Percentiles rank a stretch among this genome's conserved stretches.
phyloP scores from a whole-genome alignment of 176 grass and related monocot species.

The Paspalum vaginatum region DNA sequence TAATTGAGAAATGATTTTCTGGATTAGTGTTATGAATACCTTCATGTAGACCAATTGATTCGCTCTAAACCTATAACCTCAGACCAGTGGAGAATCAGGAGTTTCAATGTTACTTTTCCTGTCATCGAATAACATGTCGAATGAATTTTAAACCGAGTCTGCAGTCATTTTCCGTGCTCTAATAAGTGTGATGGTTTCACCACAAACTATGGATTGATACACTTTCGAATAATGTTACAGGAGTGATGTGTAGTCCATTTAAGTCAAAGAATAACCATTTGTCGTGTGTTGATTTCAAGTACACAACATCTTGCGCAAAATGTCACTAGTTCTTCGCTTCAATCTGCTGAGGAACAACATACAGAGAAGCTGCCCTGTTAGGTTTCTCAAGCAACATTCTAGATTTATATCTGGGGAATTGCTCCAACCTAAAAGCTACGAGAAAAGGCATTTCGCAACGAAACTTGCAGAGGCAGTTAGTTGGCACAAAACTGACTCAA shows the following conservation, averaged over 20 bases:
- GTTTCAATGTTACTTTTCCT: background rate
- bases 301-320: slow-evolving; percentile 34
- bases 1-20: background rate
- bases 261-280: background rate
- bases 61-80: background rate
- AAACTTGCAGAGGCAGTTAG: slow-evolving; percentile 26
- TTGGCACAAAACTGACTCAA: slow-evolving; percentile 35
- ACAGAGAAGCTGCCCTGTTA: slow-evolving; percentile 25
- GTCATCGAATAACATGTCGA: background rate
- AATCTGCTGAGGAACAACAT: slow-evolving; percentile 54
- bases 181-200: background rate
- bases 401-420: slow-evolving; percentile 43
- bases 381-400: slow-evolving; percentile 35
- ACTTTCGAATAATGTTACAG: background rate
- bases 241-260: background rate
- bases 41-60: background rate
- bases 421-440: slow-evolving; percentile 38
- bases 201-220: background rate
- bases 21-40: background rate
- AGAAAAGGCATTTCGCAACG: slow-evolving; percentile 41
- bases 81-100: background rate
- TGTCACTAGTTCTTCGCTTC: slow-evolving; percentile 56
- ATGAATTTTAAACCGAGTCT: background rate
- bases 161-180: background rate
- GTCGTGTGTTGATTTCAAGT: slow-evolving; percentile 26